Base-by-base conservation (phyloP, 306 rosid species). In the Castanospermum australe region DNA sequence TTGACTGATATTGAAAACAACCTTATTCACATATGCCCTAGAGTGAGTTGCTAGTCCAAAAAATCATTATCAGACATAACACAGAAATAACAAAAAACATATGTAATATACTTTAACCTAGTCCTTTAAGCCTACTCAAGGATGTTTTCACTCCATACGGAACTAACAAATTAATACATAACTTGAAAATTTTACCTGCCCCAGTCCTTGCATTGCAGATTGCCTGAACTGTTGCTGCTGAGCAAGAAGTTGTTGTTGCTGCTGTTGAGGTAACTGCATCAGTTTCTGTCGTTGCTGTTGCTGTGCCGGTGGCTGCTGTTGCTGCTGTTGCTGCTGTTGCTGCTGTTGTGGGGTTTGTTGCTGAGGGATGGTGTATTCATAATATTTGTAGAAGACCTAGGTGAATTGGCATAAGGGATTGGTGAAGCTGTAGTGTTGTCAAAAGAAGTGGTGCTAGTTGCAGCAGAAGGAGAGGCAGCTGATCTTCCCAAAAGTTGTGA, bases 301-400 rank as follows among this genome's bases (percentile, higher is more conserved):
- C 56, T 84, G 82, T 52, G 82, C 33, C 64, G 71, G 52, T 30
- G 79, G 85, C 30, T 83, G 93, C 15, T 84, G 93, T 8, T 87
- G 94, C 24, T 79, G 84, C 73, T 83, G 90, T n/a, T n/a, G n/a
- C 30, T 83, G 93, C 15, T 84, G 93, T 8, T 87, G 94, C 81
- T 84, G 93, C 66, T 85, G 93, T 68, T 88, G 94, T 52, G 86
- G 87, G 75, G 81, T 89, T 80, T 91, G 97, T 71, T 91, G 98
- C 81, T 93, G 99, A 89, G 99, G 67, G 99, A 94, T 61, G 97
- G 97, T 24, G 93, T 79, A 76, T 94, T 94, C 99, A 94, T 91
- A 62, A 92, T 83, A 63, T 68, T 92, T 61, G 97, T 44, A 67
- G 89, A 77, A 76, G 99, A 92, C 85, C 97, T 91, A 21, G 99